These are phyloP conservation scores for Metschnikowia anglica DNA, from an alignment of 805 yeast species.

Conservation along the genomic window DNA sequence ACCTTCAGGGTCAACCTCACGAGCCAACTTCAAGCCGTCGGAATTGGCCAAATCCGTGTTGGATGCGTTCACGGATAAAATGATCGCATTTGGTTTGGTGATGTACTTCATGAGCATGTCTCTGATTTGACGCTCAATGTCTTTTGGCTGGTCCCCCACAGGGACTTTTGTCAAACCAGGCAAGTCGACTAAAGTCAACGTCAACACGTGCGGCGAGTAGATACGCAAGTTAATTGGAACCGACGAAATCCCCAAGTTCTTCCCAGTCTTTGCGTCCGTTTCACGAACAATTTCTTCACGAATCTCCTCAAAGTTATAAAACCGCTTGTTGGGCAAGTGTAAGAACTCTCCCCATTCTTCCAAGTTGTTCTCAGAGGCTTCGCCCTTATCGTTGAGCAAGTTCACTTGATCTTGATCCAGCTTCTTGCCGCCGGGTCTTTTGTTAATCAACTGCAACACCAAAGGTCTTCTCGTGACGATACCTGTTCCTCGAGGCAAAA, in stretches of 20 bases:
- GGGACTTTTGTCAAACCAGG: slow-evolving; percentile 99
- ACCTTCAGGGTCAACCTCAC: slow-evolving; percentile 98
- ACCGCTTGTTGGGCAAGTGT: slow-evolving; percentile 85
- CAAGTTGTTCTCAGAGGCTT: slow-evolving; percentile 63
- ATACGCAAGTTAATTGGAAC: slow-evolving; percentile 91
- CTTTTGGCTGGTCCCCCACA: slow-evolving; percentile 98
- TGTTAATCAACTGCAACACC: slow-evolving; percentile 76
- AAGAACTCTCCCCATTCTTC: slow-evolving; percentile 98
- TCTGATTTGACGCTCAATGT: slow-evolving; percentile 90
- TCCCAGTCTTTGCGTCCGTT: slow-evolving; percentile 80
- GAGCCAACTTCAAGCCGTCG: slow-evolving; percentile 92
- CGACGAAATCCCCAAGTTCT: slow-evolving; percentile 84
- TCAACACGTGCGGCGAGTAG: slow-evolving; percentile 89
- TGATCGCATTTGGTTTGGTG: slow-evolving; percentile 92
- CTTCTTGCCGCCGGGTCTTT: slow-evolving; percentile 41
- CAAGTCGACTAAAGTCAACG: slow-evolving; percentile 90
- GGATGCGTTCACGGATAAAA: slow-evolving; percentile 80
- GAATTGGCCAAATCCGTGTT: slow-evolving; percentile 96
- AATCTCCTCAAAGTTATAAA: slow-evolving; percentile 84
- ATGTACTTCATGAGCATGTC: slow-evolving; percentile 92
- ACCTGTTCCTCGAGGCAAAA: slow-evolving; percentile 89
- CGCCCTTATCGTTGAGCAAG: slow-evolving; percentile 43
- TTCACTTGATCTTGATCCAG: slow-evolving; percentile 41
- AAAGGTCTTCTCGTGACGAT: slow-evolving; percentile 89
- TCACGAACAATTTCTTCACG: slow-evolving; percentile 89